Percentiles rank a stretch among this genome's conserved stretches.
phyloP scores from a whole-genome alignment of 345 rosid species.

The Laguncularia racemosa region DNA sequence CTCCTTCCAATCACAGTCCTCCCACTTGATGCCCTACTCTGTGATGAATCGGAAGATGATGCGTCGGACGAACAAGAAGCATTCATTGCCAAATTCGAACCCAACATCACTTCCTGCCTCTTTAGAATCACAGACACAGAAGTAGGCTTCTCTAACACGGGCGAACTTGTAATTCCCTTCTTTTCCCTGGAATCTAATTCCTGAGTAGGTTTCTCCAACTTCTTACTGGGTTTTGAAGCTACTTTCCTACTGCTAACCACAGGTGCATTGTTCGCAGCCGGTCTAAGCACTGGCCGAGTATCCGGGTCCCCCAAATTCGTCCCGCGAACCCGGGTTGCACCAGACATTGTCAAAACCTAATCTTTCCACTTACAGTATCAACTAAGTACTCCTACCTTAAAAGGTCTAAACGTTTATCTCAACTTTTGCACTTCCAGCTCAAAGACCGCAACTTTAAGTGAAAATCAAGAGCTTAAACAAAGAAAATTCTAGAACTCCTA shows the following conservation, averaged over 20 bases:
- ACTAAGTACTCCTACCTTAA: not conserved
- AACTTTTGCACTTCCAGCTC: not conserved
- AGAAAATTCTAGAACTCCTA: too few relatives aligned
- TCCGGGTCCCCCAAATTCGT: slow-evolving; percentile 37
- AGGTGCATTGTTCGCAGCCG: slow-evolving; percentile 49
- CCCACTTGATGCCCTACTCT: slow-evolving; percentile 48
- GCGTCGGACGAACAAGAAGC: slow-evolving; percentile 84
- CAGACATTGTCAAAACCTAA: slow-evolving; percentile 34
- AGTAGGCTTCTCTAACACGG: slow-evolving; percentile 21
- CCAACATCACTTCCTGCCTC: slow-evolving; percentile 17
- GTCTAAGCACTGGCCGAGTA: slow-evolving; percentile 43
- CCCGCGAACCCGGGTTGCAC: slow-evolving; percentile 47
- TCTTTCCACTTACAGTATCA: not conserved
- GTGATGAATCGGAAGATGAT: slow-evolving; percentile 64
- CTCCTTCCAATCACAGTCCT: slow-evolving; percentile 26
- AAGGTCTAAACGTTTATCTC: too few relatives aligned
- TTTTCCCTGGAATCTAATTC: slow-evolving; percentile 26
- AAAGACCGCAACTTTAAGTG: too few relatives aligned
- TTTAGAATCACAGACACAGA: slow-evolving; percentile 31
- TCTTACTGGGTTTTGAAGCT: slow-evolving; percentile 26
- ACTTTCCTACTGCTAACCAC: slow-evolving; percentile 17
- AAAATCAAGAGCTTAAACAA: too few relatives aligned
- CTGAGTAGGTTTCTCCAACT: slow-evolving; percentile 24
- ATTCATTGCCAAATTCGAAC: slow-evolving; percentile 31
- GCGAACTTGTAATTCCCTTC: slow-evolving; percentile 20